Base-by-base conservation (phyloP, 805 yeast species). In the Allodekkera sacchari region DNA sequence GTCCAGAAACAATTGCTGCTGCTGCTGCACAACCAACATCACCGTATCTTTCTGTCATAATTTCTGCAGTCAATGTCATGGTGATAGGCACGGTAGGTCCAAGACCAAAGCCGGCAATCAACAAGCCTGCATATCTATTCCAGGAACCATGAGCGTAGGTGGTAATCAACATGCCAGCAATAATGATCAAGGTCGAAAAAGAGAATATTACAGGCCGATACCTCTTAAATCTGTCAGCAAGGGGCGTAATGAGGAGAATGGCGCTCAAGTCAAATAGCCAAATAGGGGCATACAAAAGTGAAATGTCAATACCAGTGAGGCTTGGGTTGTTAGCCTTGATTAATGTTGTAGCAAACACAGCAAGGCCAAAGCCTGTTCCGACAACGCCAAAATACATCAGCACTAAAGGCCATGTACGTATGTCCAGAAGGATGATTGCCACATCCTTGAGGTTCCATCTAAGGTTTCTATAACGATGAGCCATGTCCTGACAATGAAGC, bases 311-410 rank as follows among this genome's bases (percentile, higher is more conserved):
- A 3, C 84, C 73, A 3, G 75, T 55, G 41, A 81, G 61, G 6
- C 50, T 42, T 3, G 89, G 78, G 50, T 82, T 75, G 41, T 78
- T 74, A 4, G 71, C 68, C 30, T 65, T 55, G 45, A 84, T 78
- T 43, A 84, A 71, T 7, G 89, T 76, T 4, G 94, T 77, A 5
- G 88, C 95, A 55, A 80, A 84, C 14, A 79, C 89, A 20, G 87
- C 87, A 30, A 84, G 61, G 20, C 94, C 95, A 47, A 69, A 77
- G 1, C 95, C 95, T n/a, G 84, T 74, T 28, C 95, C 95, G 17
- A 84, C 95, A 14, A 82, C 94, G 13, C 95, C 95, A 52, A 84
- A 85, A 57, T 84, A 84, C 95, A 84, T 84, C 58, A 84, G 63
- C 27, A 83, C 63, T 37, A 85, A 55, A 1, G 94, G 92, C 88